Conservation (phyloP, 768 basidiomycete genomes). For the Amanita fuliginea region DNA sequence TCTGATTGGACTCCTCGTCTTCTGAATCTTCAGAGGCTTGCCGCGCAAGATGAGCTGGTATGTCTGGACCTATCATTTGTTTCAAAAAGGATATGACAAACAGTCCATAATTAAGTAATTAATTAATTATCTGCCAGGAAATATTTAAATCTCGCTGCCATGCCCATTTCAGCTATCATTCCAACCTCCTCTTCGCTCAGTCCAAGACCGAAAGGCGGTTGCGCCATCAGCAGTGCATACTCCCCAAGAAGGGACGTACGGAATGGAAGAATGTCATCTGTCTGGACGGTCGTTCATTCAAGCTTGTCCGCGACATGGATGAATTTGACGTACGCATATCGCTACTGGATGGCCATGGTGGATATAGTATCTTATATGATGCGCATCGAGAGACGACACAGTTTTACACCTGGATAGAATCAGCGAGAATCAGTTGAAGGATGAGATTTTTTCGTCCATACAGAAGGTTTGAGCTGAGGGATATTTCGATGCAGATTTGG, state of each 20-base stretch:
- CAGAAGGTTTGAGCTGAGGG: conserved; percentile 71
- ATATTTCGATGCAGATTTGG: conserved; percentile 66
- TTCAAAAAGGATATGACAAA: neutral
- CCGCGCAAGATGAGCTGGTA: conserved; percentile 34
- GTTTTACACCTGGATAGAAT: conserved; percentile 49
- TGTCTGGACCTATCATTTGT: conserved; percentile 37
- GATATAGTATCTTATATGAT: conserved; percentile 65
- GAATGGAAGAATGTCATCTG: conserved; percentile 76
- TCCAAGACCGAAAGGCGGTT: conserved; percentile 62
- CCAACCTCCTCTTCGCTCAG: conserved; percentile 46
- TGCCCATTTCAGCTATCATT: conserved; percentile 48
- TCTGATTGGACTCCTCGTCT: conserved; percentile 17
- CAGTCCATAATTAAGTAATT: neutral
- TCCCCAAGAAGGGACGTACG: conserved; percentile 64
- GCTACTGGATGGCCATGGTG: conserved; percentile 53
- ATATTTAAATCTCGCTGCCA: conserved; percentile 28
- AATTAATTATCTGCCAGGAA: too few relatives aligned
- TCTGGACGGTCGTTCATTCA: conserved; percentile 30
- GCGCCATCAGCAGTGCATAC: conserved; percentile 70
- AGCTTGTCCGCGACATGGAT: neutral
- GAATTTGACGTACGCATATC: conserved; percentile 53
- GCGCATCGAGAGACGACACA: conserved; percentile 48
- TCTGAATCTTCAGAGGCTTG: conserved; percentile 13
- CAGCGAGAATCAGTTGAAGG: neutral
- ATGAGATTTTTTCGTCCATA: conserved; percentile 23